These are phyloP conservation scores for Blastomyces gilchristii DNA, from an alignment of 2,329 filamentous ascomycete genomes.

Conservation along the genomic window DNA sequence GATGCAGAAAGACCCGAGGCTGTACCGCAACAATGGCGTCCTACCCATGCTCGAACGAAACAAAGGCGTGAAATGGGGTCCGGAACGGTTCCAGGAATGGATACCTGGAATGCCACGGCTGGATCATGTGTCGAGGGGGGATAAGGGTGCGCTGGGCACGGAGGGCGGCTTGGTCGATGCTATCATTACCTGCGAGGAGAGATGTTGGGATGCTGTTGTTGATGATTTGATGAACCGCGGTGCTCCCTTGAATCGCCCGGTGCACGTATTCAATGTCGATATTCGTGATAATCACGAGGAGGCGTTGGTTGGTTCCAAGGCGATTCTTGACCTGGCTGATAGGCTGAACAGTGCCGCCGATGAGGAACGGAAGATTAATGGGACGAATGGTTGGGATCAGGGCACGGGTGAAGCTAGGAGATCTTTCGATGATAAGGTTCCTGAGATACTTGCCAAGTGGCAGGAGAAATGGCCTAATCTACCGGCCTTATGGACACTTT, in stretches of 20 bases:
- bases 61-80: constrained; percentile 82
- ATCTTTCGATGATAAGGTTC: constrained; percentile 85
- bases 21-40: constrained; percentile 87
- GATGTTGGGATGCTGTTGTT: constrained; percentile 95
- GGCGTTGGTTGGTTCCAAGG: constrained; percentile 77
- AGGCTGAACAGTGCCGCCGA: constrained; percentile 68
- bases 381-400: constrained; percentile 56
- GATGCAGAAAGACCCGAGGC: constrained; percentile 67
- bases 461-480: constrained; percentile 89
- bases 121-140: constrained; percentile 55
- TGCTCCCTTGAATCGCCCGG: constrained; percentile 75
- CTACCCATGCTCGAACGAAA: constrained; percentile 95
- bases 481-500: constrained; percentile 85
- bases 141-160: constrained; percentile 68
- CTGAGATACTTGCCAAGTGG: constrained; percentile 84
- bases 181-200: constrained; percentile 93
- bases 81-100: constrained; percentile 98
- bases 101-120: constrained; percentile 72
- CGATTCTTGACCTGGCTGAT: constrained; percentile 83
- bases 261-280: constrained; percentile 97
- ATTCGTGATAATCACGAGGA: constrained; percentile 99
- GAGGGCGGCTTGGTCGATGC: constrained; percentile 87
- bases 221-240: constrained; percentile 85
- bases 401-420: constrained; percentile 56
- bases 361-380: constrained; percentile 61